Evolutionary conservation across 2,329 filamentous ascomycete species (phyloP), one percentile per base, ranked within the genome.

Genomic region (Cercospora brassicicola): DNA sequence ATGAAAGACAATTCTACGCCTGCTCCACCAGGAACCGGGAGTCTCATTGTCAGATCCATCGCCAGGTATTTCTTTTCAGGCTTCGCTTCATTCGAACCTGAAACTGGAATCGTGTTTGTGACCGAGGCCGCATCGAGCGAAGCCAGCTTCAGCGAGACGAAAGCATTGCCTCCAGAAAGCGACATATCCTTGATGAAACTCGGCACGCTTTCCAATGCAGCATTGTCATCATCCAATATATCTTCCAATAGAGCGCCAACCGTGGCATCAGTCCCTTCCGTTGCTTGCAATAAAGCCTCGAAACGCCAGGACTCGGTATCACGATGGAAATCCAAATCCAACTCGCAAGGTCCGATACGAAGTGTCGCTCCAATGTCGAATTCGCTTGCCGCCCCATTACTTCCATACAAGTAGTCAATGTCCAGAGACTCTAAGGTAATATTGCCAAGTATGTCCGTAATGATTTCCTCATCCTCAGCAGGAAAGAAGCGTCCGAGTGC

Each of bases 1-100:
- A 59, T 45, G 62, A 59, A 65, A 10, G 51, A 59, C 18, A 65
- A 10, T 13, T 65, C 62, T n/a, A 65, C 26, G 31, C 53, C 62
- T 11, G 62, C 53, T 23, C 62, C 62, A 10, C 53, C 62, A 30
- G 62, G 62, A 13, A 57, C 33, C 2, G 62, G 62, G n/a, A 65
- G 51, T 8, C 53, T n/a, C 51, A 65, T 36, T 11, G 62, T 65
- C 28, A 65, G 36, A 13, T 55, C 30, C 45, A 64, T 59, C 23
- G 18, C 26, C 18, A 62, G 13, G 20, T 62, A 62, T 23, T 62
- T 45, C 36, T 33, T 3, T 53, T 15, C 23, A 11, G 51, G 51
- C 51, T 15, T 15, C 51, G 4, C 1, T 1, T 26, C 15, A 3
- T 6, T 30, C 8, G 11, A 5, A n/a, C 7, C 51, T 13, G 51